Base-by-base conservation (phyloP, 768 basidiomycete species). In the Ephemerocybe angulata region DNA sequence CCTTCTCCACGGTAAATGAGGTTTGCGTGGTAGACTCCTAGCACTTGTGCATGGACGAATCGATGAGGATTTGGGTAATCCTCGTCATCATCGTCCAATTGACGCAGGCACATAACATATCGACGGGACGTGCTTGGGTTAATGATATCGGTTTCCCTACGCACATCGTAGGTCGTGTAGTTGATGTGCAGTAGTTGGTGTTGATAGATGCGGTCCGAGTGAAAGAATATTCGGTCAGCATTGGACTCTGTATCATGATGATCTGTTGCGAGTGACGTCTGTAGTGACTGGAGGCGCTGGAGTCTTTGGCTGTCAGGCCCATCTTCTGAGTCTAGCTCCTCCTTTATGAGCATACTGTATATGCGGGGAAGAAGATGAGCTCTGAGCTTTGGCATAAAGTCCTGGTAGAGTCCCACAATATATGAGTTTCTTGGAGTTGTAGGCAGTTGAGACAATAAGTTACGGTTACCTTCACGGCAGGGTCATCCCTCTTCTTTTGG, bases 351-450 rank as follows among this genome's bases (percentile, higher is more conserved):
- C 31, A 53, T 57, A 1, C 33, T 46, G 8, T 56, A 62, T 10
- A 73, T 33, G 3, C 72, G 67, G 0, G 64, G 67, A 1, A 73
- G 65, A 10, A 73, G 56, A 50, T 76, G 68, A 22, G 71, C 58
- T 47, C 72, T 31, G 7, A 77, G 64, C 31, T 73, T 66, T 0
- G 70, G 55, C 2, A 70, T 30, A 72, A 72, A 30, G 55, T 42
- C 65, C 70, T 49, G 21, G 11, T 11, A 27, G 8, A 24, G 31
- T 51, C 38, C 15, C 15, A 5, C 15, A 13, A 10, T 19, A 5
- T 15, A 24, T 19, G 4, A 13, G 21, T 6, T 17, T 4, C 13
- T 13, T n/a, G 15, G 28, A 17, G 29, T 28, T 4, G 27, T 28
- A 33, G 24, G 12, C 7, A 24, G 24, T 46, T 13, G 12, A 13